Percentiles rank a stretch among this genome's conserved stretches.
These are phyloP conservation scores for Viola odorata DNA, from an alignment of 345 rosid species.

Conservation along the genomic window DNA sequence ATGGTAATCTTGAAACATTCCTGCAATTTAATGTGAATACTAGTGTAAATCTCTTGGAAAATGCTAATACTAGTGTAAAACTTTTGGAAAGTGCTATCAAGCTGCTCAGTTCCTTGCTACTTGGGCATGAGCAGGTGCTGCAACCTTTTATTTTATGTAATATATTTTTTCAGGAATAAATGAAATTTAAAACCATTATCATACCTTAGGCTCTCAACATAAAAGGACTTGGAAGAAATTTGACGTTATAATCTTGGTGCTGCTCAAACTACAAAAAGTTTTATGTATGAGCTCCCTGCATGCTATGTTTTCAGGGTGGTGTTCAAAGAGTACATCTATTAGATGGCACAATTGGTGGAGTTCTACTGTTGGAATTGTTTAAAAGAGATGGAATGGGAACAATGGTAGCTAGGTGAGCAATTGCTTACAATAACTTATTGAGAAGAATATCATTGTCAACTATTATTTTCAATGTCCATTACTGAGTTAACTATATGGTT, in stretches of 20 bases:
- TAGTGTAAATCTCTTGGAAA: neutral
- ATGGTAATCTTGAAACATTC: neutral
- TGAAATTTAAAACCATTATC: neutral
- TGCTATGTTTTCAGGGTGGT: conserved; percentile 57
- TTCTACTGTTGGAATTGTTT: conserved; percentile 73
- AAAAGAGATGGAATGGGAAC: conserved; percentile 99
- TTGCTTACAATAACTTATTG: neutral
- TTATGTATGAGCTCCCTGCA: too few species aligned
- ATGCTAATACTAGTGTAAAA: neutral
- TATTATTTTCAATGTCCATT: neutral
- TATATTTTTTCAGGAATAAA: neutral
- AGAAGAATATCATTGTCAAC: neutral
- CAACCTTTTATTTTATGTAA: neutral
- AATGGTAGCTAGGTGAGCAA: conserved; percentile 87
- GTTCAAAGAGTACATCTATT: conserved; percentile 94
- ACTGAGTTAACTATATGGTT: neutral
- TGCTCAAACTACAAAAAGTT: neutral
- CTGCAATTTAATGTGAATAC: neutral
- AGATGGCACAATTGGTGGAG: conserved; percentile 89
- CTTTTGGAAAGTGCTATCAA: neutral
- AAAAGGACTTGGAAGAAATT: too few species aligned
- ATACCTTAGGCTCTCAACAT: neutral
- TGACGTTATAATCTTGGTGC: too few species aligned
- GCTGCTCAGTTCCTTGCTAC: neutral
- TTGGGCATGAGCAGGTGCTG: neutral